A percentile compares a stretch with the other conserved stretches of the same genome.
phyloP scores from a whole-genome alignment of 768 basidiomycete genomes.

The Hericium rajendrae region DNA sequence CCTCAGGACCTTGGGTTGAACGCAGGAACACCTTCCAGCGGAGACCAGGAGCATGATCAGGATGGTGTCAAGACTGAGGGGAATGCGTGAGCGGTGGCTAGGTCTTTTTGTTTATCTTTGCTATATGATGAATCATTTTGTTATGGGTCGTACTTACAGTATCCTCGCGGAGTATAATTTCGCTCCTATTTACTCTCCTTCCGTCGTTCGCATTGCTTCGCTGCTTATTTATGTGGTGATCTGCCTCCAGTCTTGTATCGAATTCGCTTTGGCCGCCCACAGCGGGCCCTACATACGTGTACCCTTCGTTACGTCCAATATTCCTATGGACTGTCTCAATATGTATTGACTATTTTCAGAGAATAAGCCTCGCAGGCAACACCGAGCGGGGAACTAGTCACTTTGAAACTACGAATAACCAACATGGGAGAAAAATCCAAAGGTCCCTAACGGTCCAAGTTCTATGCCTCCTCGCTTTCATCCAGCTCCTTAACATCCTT shows the following conservation, averaged over 20 bases:
- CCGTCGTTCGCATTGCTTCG: constrained; percentile 28
- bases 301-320: background rate
- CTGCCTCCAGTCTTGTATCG: constrained; percentile 23
- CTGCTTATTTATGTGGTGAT: constrained; percentile 24
- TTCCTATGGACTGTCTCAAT: background rate
- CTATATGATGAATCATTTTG: background rate
- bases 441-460: too few relatives aligned
- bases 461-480: constrained; percentile 4
- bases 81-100: constrained; percentile 20
- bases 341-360: background rate
- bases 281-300: background rate
- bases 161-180: constrained; percentile 8
- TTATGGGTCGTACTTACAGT: constrained; percentile 6
- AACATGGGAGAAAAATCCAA: too few relatives aligned
- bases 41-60: constrained; percentile 53
- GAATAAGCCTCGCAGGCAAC: too few relatives aligned
- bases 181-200: constrained; percentile 13
- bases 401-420: too few relatives aligned
- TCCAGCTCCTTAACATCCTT: constrained; percentile 28
- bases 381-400: too few relatives aligned
- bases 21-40: constrained; percentile 26
- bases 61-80: constrained; percentile 55
- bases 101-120: constrained; percentile 12
- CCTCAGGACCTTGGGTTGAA: constrained; percentile 58
- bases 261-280: constrained; percentile 20